phyloP scores from a whole-genome alignment of 169 alveolate species.

The Neospora caninum region DNA sequence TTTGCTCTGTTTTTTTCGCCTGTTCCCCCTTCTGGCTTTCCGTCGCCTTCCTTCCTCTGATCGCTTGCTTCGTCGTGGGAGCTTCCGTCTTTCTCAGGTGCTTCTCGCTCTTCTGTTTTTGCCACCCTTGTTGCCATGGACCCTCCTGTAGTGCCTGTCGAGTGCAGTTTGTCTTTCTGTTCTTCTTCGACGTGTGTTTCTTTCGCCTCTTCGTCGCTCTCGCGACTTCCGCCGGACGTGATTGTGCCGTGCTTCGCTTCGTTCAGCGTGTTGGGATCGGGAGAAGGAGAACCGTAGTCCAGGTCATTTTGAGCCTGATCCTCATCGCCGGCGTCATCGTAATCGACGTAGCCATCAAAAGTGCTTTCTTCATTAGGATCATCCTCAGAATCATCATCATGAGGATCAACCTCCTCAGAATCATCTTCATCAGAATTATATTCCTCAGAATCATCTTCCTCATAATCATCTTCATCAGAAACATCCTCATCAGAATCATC shows the following conservation, averaged over 20 bases:
- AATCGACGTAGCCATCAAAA: neutral
- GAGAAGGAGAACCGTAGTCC: neutral
- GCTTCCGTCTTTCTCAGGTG: no score
- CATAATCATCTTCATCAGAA: neutral
- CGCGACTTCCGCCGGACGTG: neutral
- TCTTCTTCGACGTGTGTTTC: neutral
- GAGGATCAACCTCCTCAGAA: neutral
- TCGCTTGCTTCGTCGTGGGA: no score
- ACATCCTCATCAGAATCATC: conserved; percentile 25
- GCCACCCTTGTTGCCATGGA: neutral
- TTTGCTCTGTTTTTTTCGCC: no score
- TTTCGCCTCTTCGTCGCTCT: neutral
- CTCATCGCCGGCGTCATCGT: no score
- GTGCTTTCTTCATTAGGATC: conserved; percentile 14
- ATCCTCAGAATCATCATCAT: neutral
- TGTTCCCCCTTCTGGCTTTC: no score
- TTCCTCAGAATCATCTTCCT: neutral
- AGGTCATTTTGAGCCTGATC: neutral
- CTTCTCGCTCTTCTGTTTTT: neutral
- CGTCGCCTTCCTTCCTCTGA: no score
- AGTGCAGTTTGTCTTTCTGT: neutral
- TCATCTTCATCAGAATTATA: neutral
- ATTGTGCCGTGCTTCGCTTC: neutral
- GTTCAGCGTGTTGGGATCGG: neutral
- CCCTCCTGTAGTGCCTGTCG: neutral